A percentile compares a stretch with the other conserved stretches of the same genome.
Conservation (phyloP, 1,284 basidiomycete genomes). For the Cerrena zonata region DNA sequence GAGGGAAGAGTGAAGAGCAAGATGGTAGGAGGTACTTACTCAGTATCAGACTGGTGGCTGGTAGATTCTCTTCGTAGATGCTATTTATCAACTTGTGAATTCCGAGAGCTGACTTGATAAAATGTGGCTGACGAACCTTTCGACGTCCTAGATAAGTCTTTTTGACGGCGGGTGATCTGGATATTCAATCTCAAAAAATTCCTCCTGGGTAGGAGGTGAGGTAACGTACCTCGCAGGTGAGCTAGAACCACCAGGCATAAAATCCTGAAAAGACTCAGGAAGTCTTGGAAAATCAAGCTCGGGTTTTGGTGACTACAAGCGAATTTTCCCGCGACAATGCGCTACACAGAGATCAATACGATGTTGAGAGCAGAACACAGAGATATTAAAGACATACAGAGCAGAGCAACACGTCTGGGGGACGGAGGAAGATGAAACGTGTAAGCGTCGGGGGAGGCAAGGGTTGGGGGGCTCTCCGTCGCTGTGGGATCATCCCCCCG, state of each 20-base stretch:
- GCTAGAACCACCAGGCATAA: not conserved
- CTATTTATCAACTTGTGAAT: not conserved
- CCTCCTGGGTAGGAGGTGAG: too few species aligned
- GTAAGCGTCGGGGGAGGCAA: too few species aligned
- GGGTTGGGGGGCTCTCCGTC: too few species aligned
- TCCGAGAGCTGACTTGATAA: not conserved
- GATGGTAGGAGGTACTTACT: not conserved
- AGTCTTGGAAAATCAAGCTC: too few species aligned
- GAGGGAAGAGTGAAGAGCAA: not conserved
- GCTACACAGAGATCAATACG: too few species aligned
- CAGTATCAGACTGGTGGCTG: not conserved
- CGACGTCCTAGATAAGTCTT: not conserved
- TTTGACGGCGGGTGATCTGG: not conserved
- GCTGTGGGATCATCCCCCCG: too few species aligned
- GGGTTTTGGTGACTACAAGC: too few species aligned
- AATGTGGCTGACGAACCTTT: not conserved
- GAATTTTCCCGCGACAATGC: too few species aligned
- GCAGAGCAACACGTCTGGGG: too few species aligned
- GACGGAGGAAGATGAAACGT: too few species aligned
- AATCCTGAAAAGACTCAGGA: not conserved
- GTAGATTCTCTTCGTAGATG: not conserved
- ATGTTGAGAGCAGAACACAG: too few species aligned
- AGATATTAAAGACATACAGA: too few species aligned
- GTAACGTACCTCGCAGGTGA: not conserved
- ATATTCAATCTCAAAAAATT: not conserved